These are phyloP conservation scores for Candida tetrigidarum DNA, from an alignment of 1,139 yeast genomes.

Conservation along the genomic window DNA sequence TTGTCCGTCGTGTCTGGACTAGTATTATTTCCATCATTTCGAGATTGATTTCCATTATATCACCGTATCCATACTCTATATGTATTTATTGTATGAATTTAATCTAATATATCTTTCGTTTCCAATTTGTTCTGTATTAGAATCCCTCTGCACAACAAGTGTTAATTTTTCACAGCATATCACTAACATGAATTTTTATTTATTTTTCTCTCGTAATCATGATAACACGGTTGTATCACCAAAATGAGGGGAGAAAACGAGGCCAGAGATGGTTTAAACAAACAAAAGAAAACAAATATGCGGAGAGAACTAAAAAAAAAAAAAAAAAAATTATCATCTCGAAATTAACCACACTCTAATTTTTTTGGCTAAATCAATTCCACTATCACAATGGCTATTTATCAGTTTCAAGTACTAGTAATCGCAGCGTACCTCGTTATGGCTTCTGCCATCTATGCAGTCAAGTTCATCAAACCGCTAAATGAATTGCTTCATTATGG, in stretches of 20 bases:
- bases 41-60: too few species aligned
- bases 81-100: too few species aligned
- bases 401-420: constrained; percentile 1
- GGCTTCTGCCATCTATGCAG: constrained; percentile 14
- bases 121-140: not conserved
- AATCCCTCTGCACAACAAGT: not conserved
- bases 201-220: not conserved
- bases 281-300: too few species aligned
- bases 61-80: too few species aligned
- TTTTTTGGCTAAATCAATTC: too few species aligned
- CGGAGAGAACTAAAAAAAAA: constrained; percentile 1
- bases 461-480: constrained; percentile 20
- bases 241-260: too few species aligned
- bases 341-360: too few species aligned
- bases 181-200: not conserved
- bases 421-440: constrained; percentile 4
- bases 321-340: not conserved
- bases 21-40: too few species aligned
- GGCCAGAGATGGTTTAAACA: too few species aligned
- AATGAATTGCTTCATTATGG: constrained; percentile 25
- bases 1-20: too few species aligned
- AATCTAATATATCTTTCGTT: too few species aligned
- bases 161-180: not conserved
- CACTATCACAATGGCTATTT: constrained; percentile 3
- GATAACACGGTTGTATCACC: not conserved